These are phyloP conservation scores for Reutealis trisperma DNA, from an alignment of 345 rosid species.

Conservation along the genomic window DNA sequence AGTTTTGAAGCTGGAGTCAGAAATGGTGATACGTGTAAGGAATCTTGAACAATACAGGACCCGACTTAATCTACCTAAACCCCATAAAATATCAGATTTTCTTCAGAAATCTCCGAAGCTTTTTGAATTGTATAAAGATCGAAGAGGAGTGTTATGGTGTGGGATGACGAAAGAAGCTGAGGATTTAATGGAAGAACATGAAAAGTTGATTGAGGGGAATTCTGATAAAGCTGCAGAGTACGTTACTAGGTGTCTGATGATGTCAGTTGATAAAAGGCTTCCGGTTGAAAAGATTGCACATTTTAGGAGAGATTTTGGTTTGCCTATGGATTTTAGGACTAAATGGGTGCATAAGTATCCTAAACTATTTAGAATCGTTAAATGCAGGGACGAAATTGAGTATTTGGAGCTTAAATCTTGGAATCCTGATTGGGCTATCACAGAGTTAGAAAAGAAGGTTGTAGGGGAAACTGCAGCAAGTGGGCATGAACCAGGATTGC, in stretches of 20 bases:
- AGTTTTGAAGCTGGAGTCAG: constrained; percentile 62
- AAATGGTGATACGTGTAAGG: constrained; percentile 65
- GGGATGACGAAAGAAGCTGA: constrained; percentile 71
- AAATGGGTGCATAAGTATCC: constrained; percentile 73
- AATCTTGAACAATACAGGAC: constrained; percentile 52
- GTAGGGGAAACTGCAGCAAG: constrained; percentile 38
- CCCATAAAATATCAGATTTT: constrained; percentile 63
- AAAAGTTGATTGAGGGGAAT: constrained; percentile 59
- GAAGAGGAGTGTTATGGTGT: constrained; percentile 73
- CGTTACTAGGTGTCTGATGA: constrained; percentile 80
- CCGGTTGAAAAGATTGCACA: constrained; percentile 63
- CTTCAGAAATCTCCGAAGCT: constrained; percentile 70
- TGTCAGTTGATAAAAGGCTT: constrained; percentile 64
- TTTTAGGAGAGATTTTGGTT: constrained; percentile 84
- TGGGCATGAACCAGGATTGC: constrained; percentile 61
- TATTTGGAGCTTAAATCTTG: constrained; percentile 73
- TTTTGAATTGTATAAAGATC: constrained; percentile 77
- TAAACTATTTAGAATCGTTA: constrained; percentile 58
- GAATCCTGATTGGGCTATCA: constrained; percentile 81
- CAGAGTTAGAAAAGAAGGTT: constrained; percentile 74
- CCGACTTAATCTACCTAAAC: constrained; percentile 65
- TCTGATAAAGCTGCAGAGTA: constrained; percentile 67
- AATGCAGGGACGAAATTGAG: constrained; percentile 45
- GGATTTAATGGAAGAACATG: constrained; percentile 60
- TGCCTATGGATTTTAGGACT: constrained; percentile 71